These are phyloP conservation scores for Quercus engelmannii DNA, from an alignment of 306 rosid species.

Conservation along the genomic window DNA sequence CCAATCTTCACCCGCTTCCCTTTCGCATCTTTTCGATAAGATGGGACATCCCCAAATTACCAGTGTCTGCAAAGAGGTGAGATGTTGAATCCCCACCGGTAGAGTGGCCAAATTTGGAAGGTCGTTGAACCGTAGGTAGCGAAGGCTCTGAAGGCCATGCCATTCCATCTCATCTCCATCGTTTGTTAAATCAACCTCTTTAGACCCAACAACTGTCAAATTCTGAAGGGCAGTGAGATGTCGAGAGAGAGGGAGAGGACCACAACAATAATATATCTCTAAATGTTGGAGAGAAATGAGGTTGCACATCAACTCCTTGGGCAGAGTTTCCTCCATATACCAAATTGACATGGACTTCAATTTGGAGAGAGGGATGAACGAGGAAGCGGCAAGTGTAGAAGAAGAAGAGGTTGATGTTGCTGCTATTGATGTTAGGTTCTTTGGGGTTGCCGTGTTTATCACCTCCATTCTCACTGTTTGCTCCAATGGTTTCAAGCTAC, in stretches of 20 bases:
- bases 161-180: not conserved
- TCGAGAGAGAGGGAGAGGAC: too few species aligned
- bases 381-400: not conserved
- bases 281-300: too few species aligned
- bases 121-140: fast-evolving
- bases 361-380: not conserved
- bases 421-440: not conserved
- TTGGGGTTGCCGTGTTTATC: too few species aligned
- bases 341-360: fast-evolving
- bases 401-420: not conserved
- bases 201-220: fast-evolving
- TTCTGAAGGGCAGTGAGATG: not conserved
- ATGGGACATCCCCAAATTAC: fast-evolving
- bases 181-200: not conserved
- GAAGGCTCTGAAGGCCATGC: not conserved
- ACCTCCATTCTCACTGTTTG: not conserved
- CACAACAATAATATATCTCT: fast-evolving
- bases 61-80: not conserved
- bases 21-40: not conserved
- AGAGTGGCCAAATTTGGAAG: slow-evolving; percentile 6
- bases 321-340: not conserved
- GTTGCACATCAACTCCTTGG: not conserved
- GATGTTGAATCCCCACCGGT: not conserved
- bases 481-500: not conserved
- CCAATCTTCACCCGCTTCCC: not conserved